These are phyloP conservation scores for Fraxinus albicans DNA, from an alignment of 305 asterid genomes.

Conservation along the genomic window DNA sequence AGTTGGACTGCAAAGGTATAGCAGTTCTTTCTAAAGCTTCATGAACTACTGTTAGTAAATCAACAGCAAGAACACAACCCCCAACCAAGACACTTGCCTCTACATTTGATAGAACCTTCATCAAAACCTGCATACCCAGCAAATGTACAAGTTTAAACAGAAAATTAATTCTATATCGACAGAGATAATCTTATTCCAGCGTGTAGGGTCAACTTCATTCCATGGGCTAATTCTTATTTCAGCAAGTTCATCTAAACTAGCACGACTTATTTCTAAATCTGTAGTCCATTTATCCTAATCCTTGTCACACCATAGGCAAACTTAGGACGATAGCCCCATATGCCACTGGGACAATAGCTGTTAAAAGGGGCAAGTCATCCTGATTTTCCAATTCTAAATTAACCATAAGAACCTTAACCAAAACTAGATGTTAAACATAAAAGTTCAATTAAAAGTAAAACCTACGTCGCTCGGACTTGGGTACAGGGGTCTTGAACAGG, in stretches of 20 bases:
- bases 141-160: conserved; percentile 19
- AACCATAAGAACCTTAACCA: not conserved
- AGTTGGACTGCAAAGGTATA: conserved; percentile 94
- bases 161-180: not conserved
- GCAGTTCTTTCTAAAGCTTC: conserved; percentile 98
- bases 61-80: conserved; percentile 98
- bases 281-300: not conserved
- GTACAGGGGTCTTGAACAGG: not conserved
- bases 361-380: not conserved
- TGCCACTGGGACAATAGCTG: not conserved
- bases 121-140: conserved; percentile 60
- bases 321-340: not conserved
- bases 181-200: not conserved
- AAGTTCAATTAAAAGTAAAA: not conserved
- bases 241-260: not conserved
- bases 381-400: conserved; percentile 5
- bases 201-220: not conserved
- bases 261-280: not conserved
- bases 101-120: conserved; percentile 86
- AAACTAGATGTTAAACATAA: not conserved
- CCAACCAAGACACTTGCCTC: conserved; percentile 99
- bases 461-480: not conserved
- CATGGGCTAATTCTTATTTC: not conserved
- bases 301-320: not conserved
- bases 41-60: conserved; percentile 81